phyloP scores from a whole-genome alignment of 2,329 filamentous ascomycete genomes.

The Penicillium sclerotiorum region DNA sequence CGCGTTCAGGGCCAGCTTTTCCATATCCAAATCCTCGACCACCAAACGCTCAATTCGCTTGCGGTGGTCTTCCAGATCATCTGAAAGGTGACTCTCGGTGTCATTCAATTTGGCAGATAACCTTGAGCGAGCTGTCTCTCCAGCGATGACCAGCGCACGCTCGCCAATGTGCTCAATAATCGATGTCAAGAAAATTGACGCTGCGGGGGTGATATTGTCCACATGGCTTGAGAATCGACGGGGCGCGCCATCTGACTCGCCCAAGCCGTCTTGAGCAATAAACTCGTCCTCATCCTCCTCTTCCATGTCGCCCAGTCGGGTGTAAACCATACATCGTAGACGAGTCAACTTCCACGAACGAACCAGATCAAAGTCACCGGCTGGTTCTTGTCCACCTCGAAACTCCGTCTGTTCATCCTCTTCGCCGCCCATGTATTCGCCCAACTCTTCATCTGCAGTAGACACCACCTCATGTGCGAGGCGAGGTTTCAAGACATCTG shows the following conservation, averaged over 20 bases:
- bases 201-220: slow-evolving; percentile 79
- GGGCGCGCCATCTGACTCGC: slow-evolving; percentile 59
- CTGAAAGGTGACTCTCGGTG: slow-evolving; percentile 56
- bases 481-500: slow-evolving; percentile 84
- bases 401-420: slow-evolving; percentile 72
- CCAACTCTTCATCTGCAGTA: slow-evolving; percentile 81
- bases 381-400: slow-evolving; percentile 53
- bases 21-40: slow-evolving; percentile 91
- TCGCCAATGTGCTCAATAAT: slow-evolving; percentile 94
- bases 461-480: slow-evolving; percentile 82
- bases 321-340: slow-evolving; percentile 97
- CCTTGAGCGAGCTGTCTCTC: slow-evolving; percentile 70
- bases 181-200: slow-evolving; percentile 93
- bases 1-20: slow-evolving; percentile 86
- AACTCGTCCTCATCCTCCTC: slow-evolving; percentile 95
- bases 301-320: slow-evolving; percentile 92
- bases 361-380: slow-evolving; percentile 81
- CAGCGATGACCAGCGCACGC: slow-evolving; percentile 82
- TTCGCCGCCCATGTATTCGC: slow-evolving; percentile 79
- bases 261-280: slow-evolving; percentile 76
- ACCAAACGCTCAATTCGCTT: slow-evolving; percentile 65
- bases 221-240: slow-evolving; percentile 57
- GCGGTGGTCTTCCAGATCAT: slow-evolving; percentile 45
- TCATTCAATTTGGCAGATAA: slow-evolving; percentile 44
- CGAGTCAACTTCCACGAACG: slow-evolving; percentile 91